Percentiles rank a stretch among this genome's conserved stretches.
These are phyloP conservation scores for Penicillium rolfsii DNA, from an alignment of 2,329 filamentous ascomycete genomes.

Conservation along the genomic window DNA sequence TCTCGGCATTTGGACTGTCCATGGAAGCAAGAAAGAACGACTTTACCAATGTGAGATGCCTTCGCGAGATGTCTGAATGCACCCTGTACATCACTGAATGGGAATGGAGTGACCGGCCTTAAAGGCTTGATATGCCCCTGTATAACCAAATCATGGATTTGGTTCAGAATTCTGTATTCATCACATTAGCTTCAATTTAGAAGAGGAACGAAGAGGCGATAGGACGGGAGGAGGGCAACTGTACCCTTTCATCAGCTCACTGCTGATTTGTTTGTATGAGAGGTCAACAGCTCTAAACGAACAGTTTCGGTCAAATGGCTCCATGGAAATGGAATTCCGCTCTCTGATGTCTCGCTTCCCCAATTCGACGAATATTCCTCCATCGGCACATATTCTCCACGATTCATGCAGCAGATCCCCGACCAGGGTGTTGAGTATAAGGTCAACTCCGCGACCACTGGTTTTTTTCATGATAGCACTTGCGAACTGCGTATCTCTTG, in stretches of 20 bases:
- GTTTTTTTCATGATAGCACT: conserved; percentile 26
- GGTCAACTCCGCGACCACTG: conserved; percentile 28
- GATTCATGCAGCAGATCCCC: conserved; percentile 34
- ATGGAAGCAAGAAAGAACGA: conserved; percentile 37
- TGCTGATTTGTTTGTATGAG: not conserved
- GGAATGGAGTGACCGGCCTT: not conserved
- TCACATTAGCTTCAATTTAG: too few relatives aligned
- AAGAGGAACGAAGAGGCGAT: not conserved
- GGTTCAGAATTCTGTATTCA: too few relatives aligned
- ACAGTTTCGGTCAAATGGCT: conserved; percentile 20
- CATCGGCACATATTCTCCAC: conserved; percentile 32
- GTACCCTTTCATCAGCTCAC: not conserved
- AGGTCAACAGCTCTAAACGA: conserved; percentile 23
- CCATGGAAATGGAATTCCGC: conserved; percentile 20
- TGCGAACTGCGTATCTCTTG: conserved; percentile 25
- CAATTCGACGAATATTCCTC: conserved; percentile 30
- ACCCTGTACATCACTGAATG: conserved; percentile 3
- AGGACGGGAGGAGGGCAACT: not conserved
- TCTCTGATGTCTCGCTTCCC: conserved; percentile 25
- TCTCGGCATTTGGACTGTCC: not conserved
- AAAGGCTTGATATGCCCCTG: conserved; percentile 3
- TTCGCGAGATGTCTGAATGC: conserved; percentile 39
- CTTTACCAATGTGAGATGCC: conserved; percentile 45
- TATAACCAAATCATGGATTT: too few relatives aligned
- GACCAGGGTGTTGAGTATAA: conserved; percentile 35